Base-by-base conservation (phyloP, 805 yeast species). In the Starmerella apis region DNA sequence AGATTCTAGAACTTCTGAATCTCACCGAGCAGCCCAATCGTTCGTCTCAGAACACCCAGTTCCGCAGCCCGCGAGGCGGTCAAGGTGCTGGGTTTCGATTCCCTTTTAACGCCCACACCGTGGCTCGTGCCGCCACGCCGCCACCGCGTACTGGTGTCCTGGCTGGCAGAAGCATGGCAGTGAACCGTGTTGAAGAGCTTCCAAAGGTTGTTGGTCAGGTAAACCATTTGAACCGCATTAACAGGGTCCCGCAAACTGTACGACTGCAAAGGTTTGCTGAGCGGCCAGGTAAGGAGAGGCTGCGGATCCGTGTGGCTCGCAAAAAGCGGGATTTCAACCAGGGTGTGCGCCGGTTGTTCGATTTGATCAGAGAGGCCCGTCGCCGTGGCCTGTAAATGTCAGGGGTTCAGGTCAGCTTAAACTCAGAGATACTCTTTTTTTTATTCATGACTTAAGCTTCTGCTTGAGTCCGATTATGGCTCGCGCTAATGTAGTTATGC, bases 311-410 rank as follows among this genome's bases (percentile, higher is more conserved):
- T 13, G 55, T 63, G 45, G 62, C 61, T 47, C 62, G 65, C 51
- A 55, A 59, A 43, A 56, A 61, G 43, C 57, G 68, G 14, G 60
- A 57, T 46, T 64, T 66, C 54, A 59, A 60, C 46, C 52, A 55
- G 35, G 68, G 68, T 39, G 63, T 65, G 46, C 58, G 64, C 36
- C 54, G 64, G 18, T 48, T 66, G 49, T 65, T 65, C 55, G 62
- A 56, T 23, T 56, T 66, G 11, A 68, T 65, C 16, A 47, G 56
- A 11, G 66, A 65, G 57, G 69, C 68, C 37, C 36, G 52, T 35
- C 52, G 52, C 38, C 49, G 57, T n/a, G 55, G 55, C 27, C 48
- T 54, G 9, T 54, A 27, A 32, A 7, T 5, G n/a, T 9, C 14
- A 4, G 36, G 20, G 19, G n/a, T 18, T n/a, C n/a, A n/a, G n/a